phyloP scores from a whole-genome alignment of 345 rosid genomes.

The Corymbia maculata region DNA sequence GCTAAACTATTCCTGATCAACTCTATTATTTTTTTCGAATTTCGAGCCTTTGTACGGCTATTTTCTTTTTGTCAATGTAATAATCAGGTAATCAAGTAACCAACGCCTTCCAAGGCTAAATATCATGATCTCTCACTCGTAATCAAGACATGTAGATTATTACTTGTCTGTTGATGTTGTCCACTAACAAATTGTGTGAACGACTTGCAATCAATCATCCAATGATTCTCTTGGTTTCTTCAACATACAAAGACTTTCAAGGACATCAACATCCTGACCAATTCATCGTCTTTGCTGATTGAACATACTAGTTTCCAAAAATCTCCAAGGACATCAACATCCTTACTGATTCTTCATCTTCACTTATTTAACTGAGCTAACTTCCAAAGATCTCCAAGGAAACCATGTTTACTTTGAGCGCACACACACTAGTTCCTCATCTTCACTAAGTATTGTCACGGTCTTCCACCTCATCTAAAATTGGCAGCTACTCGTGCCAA shows the following conservation, averaged over 20 bases:
- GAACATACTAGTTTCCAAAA: not conserved
- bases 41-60: no score
- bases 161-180: not conserved
- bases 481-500: not conserved
- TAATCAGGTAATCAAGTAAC: no score
- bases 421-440: not conserved
- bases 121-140: no score
- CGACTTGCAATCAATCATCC: not conserved
- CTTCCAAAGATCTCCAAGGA: not conserved
- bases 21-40: no score
- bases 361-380: fast-evolving
- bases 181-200: not conserved
- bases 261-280: not conserved
- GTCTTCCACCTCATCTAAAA: not conserved
- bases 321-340: not conserved
- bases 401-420: no score
- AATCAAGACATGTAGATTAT: no score
- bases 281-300: not conserved
- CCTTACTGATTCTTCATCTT: not conserved
- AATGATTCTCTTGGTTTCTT: not conserved
- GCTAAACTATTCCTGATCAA: no score
- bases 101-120: no score
- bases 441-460: not conserved
- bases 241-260: not conserved
- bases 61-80: no score